phyloP scores from a whole-genome alignment of 2,329 filamentous ascomycete species.

The Chaetomiaceae sp. region DNA sequence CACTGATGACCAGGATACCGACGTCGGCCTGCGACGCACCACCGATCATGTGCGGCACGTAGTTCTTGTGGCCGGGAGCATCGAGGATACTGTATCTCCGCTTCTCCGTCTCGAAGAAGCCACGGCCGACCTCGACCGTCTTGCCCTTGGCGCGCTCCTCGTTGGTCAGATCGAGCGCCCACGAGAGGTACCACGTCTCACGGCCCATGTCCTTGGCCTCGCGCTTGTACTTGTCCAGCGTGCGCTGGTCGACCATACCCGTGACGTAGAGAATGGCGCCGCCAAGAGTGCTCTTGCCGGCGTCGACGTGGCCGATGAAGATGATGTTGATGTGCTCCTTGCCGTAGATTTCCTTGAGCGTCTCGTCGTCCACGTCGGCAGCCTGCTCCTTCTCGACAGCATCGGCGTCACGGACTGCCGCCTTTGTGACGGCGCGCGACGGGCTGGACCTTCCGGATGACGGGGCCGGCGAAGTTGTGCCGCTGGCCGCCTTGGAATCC shows the following conservation, averaged over 20 bases:
- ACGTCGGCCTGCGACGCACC: constrained; percentile 91
- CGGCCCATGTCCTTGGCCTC: constrained; percentile 94
- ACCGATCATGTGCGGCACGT: constrained; percentile 97
- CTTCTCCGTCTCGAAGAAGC: constrained; percentile 95
- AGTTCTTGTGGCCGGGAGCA: constrained; percentile 95
- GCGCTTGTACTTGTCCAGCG: constrained; percentile 95
- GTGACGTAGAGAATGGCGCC: constrained; percentile 89
- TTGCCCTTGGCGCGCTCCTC: constrained; percentile 96
- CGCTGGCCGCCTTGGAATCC: constrained; percentile 63
- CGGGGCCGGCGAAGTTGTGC: constrained; percentile 74
- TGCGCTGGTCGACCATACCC: constrained; percentile 99
- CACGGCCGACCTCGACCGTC: constrained; percentile 94
- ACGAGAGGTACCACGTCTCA: constrained; percentile 98
- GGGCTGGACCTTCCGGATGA: constrained; percentile 83
- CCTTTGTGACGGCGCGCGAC: constrained; percentile 55
- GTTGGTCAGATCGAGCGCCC: constrained; percentile 95
- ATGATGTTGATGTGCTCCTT: constrained; percentile 84
- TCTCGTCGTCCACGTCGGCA: constrained; percentile 65
- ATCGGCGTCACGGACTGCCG: constrained; percentile 63
- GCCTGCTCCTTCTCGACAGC: constrained; percentile 78
- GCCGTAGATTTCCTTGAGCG: constrained; percentile 91
- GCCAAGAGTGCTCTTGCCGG: constrained; percentile 93
- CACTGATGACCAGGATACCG: constrained; percentile 91
- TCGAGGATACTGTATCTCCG: constrained; percentile 94
- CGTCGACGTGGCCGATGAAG: constrained; percentile 75